Evolutionary conservation across 192 early-diverging fungal genomes (phyloP).

Genomic region (Dissophora ornata): DNA sequence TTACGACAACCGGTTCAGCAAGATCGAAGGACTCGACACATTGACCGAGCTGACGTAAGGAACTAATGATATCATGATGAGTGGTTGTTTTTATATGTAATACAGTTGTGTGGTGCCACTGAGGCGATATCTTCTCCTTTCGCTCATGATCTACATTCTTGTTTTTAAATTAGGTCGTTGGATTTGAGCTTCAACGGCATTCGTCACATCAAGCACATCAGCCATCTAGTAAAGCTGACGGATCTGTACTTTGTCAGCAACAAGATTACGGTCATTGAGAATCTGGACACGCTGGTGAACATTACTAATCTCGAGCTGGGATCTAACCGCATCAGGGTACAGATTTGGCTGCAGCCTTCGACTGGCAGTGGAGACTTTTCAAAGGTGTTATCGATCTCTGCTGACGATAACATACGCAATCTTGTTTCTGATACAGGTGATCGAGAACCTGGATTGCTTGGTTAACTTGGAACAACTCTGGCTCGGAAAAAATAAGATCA

Average conservation of each 20-base stretch:
- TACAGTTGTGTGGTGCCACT: too few species aligned
- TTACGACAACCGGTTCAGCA: slow-evolving; percentile 93
- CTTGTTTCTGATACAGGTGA: slow-evolving; percentile 67
- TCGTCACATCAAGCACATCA: slow-evolving; percentile 77
- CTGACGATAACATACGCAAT: too few species aligned
- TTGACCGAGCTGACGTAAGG: slow-evolving; percentile 72
- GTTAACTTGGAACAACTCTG: slow-evolving; percentile 89
- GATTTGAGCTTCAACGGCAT: slow-evolving; percentile 99
- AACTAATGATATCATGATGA: too few species aligned
- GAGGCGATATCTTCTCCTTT: too few species aligned
- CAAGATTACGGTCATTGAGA: slow-evolving; percentile 87
- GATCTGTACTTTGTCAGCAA: slow-evolving; percentile 95
- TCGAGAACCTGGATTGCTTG: slow-evolving; percentile 85
- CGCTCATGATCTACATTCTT: slow-evolving; percentile 2
- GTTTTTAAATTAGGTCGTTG: slow-evolving; percentile 56
- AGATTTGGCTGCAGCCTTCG: too few species aligned
- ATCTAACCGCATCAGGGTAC: slow-evolving; percentile 91
- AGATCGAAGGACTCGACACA: slow-evolving; percentile 72
- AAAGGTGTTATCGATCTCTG: too few species aligned
- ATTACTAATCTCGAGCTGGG: slow-evolving; percentile 93
- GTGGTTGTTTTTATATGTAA: too few species aligned
- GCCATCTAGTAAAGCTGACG: slow-evolving; percentile 66
- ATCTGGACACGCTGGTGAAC: slow-evolving; percentile 71
- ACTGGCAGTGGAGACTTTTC: too few species aligned
- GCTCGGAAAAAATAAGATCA: slow-evolving; percentile 98